Conservation (phyloP, 257 asterid species). For the Gentiana straminea region DNA sequence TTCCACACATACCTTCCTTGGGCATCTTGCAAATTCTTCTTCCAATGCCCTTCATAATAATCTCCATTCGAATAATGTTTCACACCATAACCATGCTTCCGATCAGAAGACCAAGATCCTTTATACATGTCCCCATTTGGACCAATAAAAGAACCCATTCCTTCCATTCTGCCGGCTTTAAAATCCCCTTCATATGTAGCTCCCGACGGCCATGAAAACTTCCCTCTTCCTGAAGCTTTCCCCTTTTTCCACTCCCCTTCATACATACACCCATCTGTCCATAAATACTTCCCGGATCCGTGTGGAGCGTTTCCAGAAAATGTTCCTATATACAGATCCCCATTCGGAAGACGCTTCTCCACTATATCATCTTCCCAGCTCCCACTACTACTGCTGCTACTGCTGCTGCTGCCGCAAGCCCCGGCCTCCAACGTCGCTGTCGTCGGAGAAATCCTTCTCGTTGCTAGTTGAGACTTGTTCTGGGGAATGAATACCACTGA, state of each 20-base stretch:
- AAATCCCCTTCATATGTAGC: slow-evolving; percentile 88
- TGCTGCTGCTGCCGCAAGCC: background rate
- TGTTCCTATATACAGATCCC: slow-evolving; percentile 90
- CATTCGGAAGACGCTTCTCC: slow-evolving; percentile 75
- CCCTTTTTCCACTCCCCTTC: slow-evolving; percentile 98
- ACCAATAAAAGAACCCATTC: slow-evolving; percentile 70
- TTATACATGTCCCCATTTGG: slow-evolving; percentile 65
- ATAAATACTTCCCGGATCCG: slow-evolving; percentile 89
- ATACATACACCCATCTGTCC: slow-evolving; percentile 95
- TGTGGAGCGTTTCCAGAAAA: slow-evolving; percentile 70
- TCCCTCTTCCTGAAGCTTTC: slow-evolving; percentile 79
- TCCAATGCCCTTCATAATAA: slow-evolving; percentile 81
- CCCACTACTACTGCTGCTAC: background rate
- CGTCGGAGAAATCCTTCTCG: slow-evolving; percentile 68
- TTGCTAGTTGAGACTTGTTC: slow-evolving; percentile 61
- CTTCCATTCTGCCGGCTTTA: slow-evolving; percentile 92
- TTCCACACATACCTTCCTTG: slow-evolving; percentile 82
- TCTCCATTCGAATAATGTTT: slow-evolving; percentile 86
- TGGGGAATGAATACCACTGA: slow-evolving; percentile 67
- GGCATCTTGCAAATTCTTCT: slow-evolving; percentile 66
- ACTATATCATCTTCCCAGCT: slow-evolving; percentile 2
- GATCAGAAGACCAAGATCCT: slow-evolving; percentile 79
- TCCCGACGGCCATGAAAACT: slow-evolving; percentile 94
- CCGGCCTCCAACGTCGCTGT: slow-evolving; percentile 14
- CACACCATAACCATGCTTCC: slow-evolving; percentile 74